Evolutionary conservation across 352 stramenopile genomes (phyloP).

Genomic region (Phytopythium kandeliae): DNA sequence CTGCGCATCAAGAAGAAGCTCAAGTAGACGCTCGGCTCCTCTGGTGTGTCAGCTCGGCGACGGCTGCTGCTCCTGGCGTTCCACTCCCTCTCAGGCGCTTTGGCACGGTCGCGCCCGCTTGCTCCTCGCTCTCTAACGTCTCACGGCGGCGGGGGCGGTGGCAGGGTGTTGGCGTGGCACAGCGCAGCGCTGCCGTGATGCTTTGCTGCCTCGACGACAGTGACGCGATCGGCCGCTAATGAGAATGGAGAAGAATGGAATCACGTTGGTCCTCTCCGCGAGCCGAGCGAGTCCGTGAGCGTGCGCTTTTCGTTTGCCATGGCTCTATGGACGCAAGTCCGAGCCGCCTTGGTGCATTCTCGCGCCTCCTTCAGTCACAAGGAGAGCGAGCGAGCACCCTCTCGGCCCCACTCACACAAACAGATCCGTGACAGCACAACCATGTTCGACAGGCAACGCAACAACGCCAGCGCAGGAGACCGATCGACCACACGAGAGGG

Average conservation of each 20-base stretch:
- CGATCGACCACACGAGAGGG: background rate
- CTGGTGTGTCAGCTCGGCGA: conserved; percentile 3
- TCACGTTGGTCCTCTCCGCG: conserved; percentile 9
- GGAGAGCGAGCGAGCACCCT: too few species aligned
- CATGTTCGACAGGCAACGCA: too few species aligned
- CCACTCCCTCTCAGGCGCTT: background rate
- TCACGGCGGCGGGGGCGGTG: background rate
- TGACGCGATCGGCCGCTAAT: background rate
- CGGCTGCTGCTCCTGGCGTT: conserved; percentile 5
- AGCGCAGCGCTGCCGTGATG: too few species aligned
- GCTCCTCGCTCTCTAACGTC: background rate
- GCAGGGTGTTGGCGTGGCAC: too few species aligned
- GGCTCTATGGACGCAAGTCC: too few species aligned
- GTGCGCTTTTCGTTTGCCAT: too few species aligned
- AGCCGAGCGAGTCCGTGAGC: too few species aligned
- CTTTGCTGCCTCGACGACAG: background rate
- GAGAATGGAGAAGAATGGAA: conserved; percentile 8
- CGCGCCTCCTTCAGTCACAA: too few species aligned
- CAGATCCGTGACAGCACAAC: too few species aligned
- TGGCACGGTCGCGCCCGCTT: background rate
- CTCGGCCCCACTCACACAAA: too few species aligned
- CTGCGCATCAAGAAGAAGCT: conserved; percentile 99
- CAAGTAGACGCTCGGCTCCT: conserved; percentile 87
- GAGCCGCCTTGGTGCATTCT: too few species aligned
- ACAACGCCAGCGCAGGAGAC: background rate